Evolutionary conservation across 2,329 filamentous ascomycete genomes (phyloP).

Genomic region (Ceratocystis variospora): DNA sequence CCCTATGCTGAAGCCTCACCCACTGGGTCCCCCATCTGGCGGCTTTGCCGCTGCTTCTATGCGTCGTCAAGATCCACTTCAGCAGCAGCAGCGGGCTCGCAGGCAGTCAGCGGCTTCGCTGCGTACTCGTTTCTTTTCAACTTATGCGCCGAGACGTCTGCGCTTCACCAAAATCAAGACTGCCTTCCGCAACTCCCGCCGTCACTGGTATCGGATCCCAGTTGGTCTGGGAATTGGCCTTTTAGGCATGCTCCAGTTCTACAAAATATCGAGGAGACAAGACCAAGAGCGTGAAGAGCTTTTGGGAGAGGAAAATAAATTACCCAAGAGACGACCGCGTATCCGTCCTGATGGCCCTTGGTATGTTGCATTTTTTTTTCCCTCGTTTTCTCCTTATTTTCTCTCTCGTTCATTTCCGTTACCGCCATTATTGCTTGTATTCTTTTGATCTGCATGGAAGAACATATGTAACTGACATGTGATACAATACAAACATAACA

Average conservation of each 20-base stretch:
- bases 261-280: conserved; percentile 51
- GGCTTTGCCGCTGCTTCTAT: conserved; percentile 18
- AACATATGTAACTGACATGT: conserved; percentile 13
- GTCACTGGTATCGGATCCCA: conserved; percentile 79
- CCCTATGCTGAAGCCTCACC: conserved; percentile 18
- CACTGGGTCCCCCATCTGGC: conserved; percentile 12
- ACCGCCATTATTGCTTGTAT: conserved; percentile 1
- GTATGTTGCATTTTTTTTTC: conserved; percentile 30
- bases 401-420: not conserved
- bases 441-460: conserved; percentile 6
- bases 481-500: conserved; percentile 22
- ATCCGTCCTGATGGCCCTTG: conserved; percentile 77
- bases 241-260: conserved; percentile 70
- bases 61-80: conserved; percentile 7
- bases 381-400: not conserved
- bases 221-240: conserved; percentile 75
- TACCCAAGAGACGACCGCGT: conserved; percentile 40
- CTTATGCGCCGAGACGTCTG: conserved; percentile 12
- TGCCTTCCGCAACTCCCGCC: conserved; percentile 14
- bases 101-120: conserved; percentile 8
- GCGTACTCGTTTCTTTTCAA: conserved; percentile 16
- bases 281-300: conserved; percentile 19
- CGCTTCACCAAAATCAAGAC: conserved; percentile 18
- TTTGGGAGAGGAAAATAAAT: conserved; percentile 16
- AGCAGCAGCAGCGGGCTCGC: conserved; percentile 9